A percentile compares a stretch with the other conserved stretches of the same genome.
Evolutionary conservation across 1,139 yeast species (phyloP).

Genomic region (Debaryomyces subglobosus): DNA sequence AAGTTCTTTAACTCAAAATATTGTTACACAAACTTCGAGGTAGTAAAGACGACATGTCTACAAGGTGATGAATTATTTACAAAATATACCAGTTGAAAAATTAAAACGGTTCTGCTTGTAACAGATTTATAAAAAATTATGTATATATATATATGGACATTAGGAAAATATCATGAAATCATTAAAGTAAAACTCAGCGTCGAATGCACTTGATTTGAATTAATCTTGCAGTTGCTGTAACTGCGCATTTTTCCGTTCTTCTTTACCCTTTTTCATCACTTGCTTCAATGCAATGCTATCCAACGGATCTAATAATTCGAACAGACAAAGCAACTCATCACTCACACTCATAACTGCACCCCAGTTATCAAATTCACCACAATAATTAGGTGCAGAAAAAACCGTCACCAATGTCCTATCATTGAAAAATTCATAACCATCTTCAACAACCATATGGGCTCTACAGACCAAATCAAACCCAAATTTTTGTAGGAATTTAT

Average conservation of each 20-base stretch:
- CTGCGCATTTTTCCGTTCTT: slow-evolving; percentile 69
- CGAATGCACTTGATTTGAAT: background rate
- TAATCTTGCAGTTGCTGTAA: slow-evolving; percentile 21
- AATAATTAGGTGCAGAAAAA: slow-evolving; percentile 94
- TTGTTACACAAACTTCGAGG: background rate
- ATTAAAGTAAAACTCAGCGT: slow-evolving; percentile 4
- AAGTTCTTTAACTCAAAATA: slow-evolving; percentile 8
- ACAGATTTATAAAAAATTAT: background rate
- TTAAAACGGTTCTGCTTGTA: background rate
- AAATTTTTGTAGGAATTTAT: slow-evolving; percentile 83
- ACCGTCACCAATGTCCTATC: slow-evolving; percentile 93
- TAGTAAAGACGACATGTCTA: background rate
- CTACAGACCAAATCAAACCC: slow-evolving; percentile 94
- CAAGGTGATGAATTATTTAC: slow-evolving; percentile 1
- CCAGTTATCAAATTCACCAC: slow-evolving; percentile 99
- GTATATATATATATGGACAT: slow-evolving; percentile 1
- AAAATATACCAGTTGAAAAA: background rate
- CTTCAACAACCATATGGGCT: slow-evolving; percentile 99
- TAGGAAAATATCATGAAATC: slow-evolving; percentile 7
- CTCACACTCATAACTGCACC: slow-evolving; percentile 98
- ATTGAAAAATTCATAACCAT: slow-evolving; percentile 96
- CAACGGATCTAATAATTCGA: slow-evolving; percentile 90
- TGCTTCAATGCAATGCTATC: slow-evolving; percentile 92
- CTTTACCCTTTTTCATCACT: slow-evolving; percentile 85
- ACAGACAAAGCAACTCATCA: slow-evolving; percentile 88